These are phyloP conservation scores for Panicum miliaceum DNA, from an alignment of 176 grass and related monocot species.

Conservation along the genomic window DNA sequence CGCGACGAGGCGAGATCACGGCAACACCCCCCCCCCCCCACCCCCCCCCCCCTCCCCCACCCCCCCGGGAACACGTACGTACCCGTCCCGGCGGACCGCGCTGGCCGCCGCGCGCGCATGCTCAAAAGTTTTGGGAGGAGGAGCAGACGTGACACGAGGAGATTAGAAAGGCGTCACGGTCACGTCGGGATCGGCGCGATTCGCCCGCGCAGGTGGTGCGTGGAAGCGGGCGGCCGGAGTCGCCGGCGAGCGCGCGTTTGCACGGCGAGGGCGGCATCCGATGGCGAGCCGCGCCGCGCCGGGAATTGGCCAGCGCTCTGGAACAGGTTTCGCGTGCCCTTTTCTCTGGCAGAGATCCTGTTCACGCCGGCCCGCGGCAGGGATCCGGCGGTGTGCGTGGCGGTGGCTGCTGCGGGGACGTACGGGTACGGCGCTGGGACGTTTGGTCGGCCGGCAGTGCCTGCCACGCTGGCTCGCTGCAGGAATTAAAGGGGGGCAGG, in stretches of 20 bases:
- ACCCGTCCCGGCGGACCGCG: neutral
- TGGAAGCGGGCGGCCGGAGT: neutral
- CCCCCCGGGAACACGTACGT: neutral
- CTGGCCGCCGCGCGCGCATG: neutral
- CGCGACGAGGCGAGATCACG: neutral
- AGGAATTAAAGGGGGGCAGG: neutral
- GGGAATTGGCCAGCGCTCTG: neutral
- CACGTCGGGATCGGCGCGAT: constrained; percentile 1
- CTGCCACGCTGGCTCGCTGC: constrained; percentile 9
- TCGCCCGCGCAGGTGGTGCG: neutral
- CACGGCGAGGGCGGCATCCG: neutral
- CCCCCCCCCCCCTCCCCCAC: too few relatives aligned
- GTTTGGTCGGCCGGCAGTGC: neutral
- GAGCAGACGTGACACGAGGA: neutral
- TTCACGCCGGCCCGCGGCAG: neutral
- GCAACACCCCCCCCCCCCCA: too few relatives aligned
- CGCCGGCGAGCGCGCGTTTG: neutral
- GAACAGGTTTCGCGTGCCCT: neutral
- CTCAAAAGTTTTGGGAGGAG: neutral
- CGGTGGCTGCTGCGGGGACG: neutral
- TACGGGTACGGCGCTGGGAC: neutral
- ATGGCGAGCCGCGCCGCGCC: neutral
- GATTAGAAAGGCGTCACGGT: neutral
- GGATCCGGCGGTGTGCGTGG: neutral
- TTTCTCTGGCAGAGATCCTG: neutral